Conservation (phyloP, 352 stramenopile species). For the Blastocystis sp. region DNA sequence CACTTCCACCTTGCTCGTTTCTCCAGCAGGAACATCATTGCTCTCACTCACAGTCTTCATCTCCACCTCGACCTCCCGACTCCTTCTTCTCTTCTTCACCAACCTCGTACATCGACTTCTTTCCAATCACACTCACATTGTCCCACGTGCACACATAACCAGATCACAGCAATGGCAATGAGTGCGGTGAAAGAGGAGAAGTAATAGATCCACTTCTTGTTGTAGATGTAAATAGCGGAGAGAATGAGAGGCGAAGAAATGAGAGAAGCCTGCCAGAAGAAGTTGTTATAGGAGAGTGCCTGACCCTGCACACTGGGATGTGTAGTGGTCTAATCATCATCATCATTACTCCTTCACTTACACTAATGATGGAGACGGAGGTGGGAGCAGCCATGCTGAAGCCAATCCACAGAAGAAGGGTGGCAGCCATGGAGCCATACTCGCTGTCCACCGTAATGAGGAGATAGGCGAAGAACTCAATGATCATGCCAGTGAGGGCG, state of each 20-base stretch:
- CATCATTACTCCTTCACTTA: not conserved
- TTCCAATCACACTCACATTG: conserved; percentile 2
- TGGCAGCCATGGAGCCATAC: not conserved
- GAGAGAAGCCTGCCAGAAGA: conserved; percentile 40
- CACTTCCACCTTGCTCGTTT: no score
- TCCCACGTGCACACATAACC: not conserved
- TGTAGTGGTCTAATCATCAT: conserved; percentile 31
- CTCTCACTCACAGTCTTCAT: not conserved
- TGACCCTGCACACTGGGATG: conserved; percentile 3
- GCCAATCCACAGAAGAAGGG: conserved; percentile 8
- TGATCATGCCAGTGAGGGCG: conserved; percentile 10
- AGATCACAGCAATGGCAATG: not conserved
- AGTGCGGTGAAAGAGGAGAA: conserved; percentile 26
- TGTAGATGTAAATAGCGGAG: conserved; percentile 16
- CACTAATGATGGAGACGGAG: conserved; percentile 49
- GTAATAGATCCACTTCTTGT: conserved; percentile 26
- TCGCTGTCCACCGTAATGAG: not conserved
- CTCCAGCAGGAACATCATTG: not conserved
- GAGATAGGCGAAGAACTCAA: conserved; percentile 23
- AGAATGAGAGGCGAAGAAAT: conserved; percentile 26
- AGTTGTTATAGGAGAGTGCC: conserved; percentile 49
- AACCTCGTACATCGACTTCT: not conserved
- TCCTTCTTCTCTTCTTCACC: not conserved
- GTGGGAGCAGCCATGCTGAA: conserved; percentile 12
- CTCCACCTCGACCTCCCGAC: not conserved